A percentile compares a stretch with the other conserved stretches of the same genome.
phyloP scores from a whole-genome alignment of 2,329 filamentous ascomycete genomes.

The Diaporthe amygdali region DNA sequence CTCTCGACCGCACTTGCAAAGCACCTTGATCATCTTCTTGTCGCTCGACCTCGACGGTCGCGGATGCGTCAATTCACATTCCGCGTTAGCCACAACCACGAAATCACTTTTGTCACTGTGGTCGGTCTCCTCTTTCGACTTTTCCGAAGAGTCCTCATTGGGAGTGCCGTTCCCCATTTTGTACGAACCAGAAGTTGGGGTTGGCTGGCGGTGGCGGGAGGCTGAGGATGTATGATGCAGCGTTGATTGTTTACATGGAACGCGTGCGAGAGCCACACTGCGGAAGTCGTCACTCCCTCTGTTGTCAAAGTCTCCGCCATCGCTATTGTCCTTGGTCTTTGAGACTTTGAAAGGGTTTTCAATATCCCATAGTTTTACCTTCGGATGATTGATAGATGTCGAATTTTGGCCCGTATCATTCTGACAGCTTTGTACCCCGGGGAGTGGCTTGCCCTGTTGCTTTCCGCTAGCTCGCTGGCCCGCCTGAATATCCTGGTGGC shows the following conservation, averaged over 20 bases:
- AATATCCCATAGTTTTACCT: conserved; percentile 4
- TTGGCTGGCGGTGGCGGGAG: background rate
- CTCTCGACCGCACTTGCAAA: background rate
- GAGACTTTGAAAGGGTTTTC: conserved; percentile 8
- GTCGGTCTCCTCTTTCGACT: background rate
- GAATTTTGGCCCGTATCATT: background rate
- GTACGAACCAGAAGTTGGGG: background rate
- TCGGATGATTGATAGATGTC: background rate
- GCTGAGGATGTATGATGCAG: background rate
- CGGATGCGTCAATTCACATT: conserved; percentile 20
- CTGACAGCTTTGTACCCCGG: background rate
- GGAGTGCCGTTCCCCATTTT: too few species aligned
- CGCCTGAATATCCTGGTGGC: background rate
- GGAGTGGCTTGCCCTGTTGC: too few species aligned
- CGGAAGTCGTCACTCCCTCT: background rate
- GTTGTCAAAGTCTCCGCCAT: background rate
- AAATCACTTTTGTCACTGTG: background rate
- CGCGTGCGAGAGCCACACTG: background rate
- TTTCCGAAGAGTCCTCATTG: background rate
- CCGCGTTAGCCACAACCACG: conserved; percentile 13
- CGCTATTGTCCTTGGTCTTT: background rate
- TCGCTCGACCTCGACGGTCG: conserved; percentile 20
- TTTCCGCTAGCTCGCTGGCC: background rate
- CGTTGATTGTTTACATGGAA: background rate
- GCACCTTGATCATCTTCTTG: background rate